phyloP scores from a whole-genome alignment of 2,329 filamentous ascomycete genomes.

The Aureobasidium leucospermi region DNA sequence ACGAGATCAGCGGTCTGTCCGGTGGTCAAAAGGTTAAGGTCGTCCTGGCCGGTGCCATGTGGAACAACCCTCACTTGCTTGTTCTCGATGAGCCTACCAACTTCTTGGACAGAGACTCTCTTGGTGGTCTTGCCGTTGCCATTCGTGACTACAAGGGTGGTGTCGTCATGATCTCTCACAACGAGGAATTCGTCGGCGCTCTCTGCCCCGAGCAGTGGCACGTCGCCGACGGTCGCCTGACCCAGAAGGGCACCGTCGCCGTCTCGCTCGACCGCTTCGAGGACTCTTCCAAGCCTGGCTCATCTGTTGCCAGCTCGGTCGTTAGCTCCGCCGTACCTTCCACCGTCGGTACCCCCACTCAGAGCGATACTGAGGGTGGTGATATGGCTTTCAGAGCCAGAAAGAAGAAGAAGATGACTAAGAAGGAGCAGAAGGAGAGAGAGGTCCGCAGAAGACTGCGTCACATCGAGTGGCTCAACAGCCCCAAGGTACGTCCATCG shows the following conservation, averaged over 20 bases:
- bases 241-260: conserved; percentile 70
- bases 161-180: conserved; percentile 98
- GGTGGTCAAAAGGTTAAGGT: conserved; percentile 99
- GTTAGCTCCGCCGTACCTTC: conserved; percentile 25
- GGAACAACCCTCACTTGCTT: conserved; percentile 91
- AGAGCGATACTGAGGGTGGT: conserved; percentile 69
- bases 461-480: conserved; percentile 73
- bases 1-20: conserved; percentile 90
- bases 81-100: conserved; percentile 98
- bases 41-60: conserved; percentile 69
- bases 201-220: conserved; percentile 96
- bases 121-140: conserved; percentile 92
- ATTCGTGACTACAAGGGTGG: conserved; percentile 98
- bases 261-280: conserved; percentile 79
- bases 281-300: conserved; percentile 61
- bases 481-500: conserved; percentile 42
- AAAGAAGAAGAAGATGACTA: conserved; percentile 98
- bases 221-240: conserved; percentile 79
- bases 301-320: conserved; percentile 48
- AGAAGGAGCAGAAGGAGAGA: conserved; percentile 89
- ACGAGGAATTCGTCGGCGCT: conserved; percentile 96
- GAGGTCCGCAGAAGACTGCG: conserved; percentile 80
- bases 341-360: conserved; percentile 24
- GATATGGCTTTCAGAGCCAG: conserved; percentile 84
- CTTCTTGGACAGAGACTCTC: conserved; percentile 95